phyloP scores from a whole-genome alignment of 2,329 filamentous ascomycete species.

The Epichloe uncinata region DNA sequence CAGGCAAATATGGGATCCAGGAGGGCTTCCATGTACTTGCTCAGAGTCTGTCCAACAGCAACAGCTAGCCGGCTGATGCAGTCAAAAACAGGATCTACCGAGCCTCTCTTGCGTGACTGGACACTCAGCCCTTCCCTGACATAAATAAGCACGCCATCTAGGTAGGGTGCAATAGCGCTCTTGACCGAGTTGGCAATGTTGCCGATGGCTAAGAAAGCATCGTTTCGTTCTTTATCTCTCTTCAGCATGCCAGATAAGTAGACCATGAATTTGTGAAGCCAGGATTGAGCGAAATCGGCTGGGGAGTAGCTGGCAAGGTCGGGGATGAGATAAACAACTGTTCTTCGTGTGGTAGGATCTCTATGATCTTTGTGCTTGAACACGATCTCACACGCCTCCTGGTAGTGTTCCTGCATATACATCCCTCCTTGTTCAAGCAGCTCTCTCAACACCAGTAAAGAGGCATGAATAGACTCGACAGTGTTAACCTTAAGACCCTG shows the following conservation, averaged over 20 bases:
- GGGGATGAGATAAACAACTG: slow-evolving; percentile 82
- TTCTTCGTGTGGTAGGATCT: slow-evolving; percentile 74
- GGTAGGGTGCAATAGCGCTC: slow-evolving; percentile 85
- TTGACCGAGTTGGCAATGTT: slow-evolving; percentile 94
- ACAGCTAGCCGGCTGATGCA: slow-evolving; percentile 95
- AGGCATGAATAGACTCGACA: slow-evolving; percentile 86
- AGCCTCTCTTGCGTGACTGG: slow-evolving; percentile 54
- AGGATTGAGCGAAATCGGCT: slow-evolving; percentile 72
- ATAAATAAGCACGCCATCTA: slow-evolving; percentile 87
- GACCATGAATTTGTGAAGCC: slow-evolving; percentile 93
- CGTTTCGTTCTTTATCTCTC: slow-evolving; percentile 85
- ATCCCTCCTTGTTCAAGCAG: slow-evolving; percentile 89
- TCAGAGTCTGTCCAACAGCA: slow-evolving; percentile 89
- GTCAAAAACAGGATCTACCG: slow-evolving; percentile 76
- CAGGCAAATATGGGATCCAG: slow-evolving; percentile 95
- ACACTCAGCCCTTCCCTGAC: slow-evolving; percentile 81
- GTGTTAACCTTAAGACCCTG: slow-evolving; percentile 67
- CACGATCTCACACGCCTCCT: slow-evolving; percentile 84
- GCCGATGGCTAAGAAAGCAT: slow-evolving; percentile 90
- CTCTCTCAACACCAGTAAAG: slow-evolving; percentile 82
- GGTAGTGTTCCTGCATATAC: slow-evolving; percentile 97
- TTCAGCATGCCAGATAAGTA: slow-evolving; percentile 89
- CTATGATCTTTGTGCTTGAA: slow-evolving; percentile 86
- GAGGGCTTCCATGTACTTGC: slow-evolving; percentile 95
- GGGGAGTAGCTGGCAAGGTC: slow-evolving; percentile 88